phyloP scores from a whole-genome alignment of 805 yeast genomes.

The Saturnispora silvae region DNA sequence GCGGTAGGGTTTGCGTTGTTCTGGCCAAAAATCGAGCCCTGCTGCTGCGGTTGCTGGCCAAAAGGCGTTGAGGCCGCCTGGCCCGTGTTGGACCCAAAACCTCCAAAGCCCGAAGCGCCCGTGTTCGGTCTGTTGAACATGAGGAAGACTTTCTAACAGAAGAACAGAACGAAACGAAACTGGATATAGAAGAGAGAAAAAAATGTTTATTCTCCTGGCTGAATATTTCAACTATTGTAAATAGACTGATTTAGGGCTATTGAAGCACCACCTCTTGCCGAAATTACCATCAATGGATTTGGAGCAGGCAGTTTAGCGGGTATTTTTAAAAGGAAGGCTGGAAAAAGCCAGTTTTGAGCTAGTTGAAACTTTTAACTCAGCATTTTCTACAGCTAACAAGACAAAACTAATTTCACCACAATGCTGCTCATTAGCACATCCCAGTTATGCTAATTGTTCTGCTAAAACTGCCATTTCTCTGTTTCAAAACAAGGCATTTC shows the following conservation, averaged over 20 bases:
- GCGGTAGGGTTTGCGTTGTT: slow-evolving; percentile 10
- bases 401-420: slow-evolving; percentile 40
- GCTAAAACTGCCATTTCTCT: too few relatives aligned
- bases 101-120: slow-evolving; percentile 42
- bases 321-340: too few relatives aligned
- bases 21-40: slow-evolving; percentile 16
- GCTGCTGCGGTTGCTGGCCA: slow-evolving; percentile 11
- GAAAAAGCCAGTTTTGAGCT: neutral
- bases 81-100: slow-evolving; percentile 18
- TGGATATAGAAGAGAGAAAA: neutral
- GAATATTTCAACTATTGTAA: too few relatives aligned
- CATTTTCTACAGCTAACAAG: neutral
- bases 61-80: slow-evolving; percentile 16
- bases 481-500: too few relatives aligned
- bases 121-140: slow-evolving; percentile 39
- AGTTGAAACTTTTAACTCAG: neutral
- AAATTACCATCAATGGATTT: too few relatives aligned
- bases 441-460: too few relatives aligned
- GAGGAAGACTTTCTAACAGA: neutral
- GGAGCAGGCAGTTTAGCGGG: too few relatives aligned
- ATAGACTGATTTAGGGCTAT: too few relatives aligned
- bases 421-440: too few relatives aligned
- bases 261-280: too few relatives aligned
- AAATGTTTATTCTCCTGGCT: neutral
- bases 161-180: neutral